Evolutionary conservation across 805 yeast species (phyloP), one percentile per base, ranked within the genome.

Genomic region (Myxozyma geophila): DNA sequence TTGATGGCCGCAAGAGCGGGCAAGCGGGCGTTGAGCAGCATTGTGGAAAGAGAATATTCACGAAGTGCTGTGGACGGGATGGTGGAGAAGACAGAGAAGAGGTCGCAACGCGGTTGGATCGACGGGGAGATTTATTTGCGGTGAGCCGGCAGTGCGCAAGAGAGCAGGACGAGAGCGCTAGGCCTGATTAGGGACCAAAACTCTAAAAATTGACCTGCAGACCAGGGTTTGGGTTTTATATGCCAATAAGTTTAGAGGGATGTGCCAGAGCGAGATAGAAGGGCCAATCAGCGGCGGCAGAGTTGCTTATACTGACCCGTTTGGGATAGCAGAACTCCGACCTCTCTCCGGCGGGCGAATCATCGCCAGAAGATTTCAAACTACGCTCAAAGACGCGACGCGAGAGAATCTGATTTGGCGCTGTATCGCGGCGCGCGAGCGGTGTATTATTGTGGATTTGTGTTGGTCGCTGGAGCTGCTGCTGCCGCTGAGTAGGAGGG

Each of bases 11-110:
- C 57, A 49, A 51, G 46, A 28, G 63, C 60, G 46, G 62, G 51
- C 51, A 51, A 35, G 40, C 67, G 67, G 50, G 61, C 58, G 46
- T 51, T 28, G 53, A 59, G 62, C 60, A 63, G 63, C 63, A 60
- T 50, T 46, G 54, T 33, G 54, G 52, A 46, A 19, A 41, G 47
- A 33, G n/a, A 47, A 46, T 48, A 40, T 10, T n/a, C 40, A 47
- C 47, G 10, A 28, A 44, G 15, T 9, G 41, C 47, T 36, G 39
- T 10, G 37, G 58, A 28, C 44, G 21, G 15, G 54, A 15, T 28
- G 50, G 23, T 19, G 55, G 39, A 33, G 47, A 44, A 39, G 44
- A 46, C 23, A 51, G 36, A 36, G n/a, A 33, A 44, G 28, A 28
- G 28, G 19, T 13, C 17, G 54, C 13, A 37, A n/a, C 44, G 56